Base-by-base conservation (phyloP, 257 asterid genomes). In the Solanum chiquidenum region DNA sequence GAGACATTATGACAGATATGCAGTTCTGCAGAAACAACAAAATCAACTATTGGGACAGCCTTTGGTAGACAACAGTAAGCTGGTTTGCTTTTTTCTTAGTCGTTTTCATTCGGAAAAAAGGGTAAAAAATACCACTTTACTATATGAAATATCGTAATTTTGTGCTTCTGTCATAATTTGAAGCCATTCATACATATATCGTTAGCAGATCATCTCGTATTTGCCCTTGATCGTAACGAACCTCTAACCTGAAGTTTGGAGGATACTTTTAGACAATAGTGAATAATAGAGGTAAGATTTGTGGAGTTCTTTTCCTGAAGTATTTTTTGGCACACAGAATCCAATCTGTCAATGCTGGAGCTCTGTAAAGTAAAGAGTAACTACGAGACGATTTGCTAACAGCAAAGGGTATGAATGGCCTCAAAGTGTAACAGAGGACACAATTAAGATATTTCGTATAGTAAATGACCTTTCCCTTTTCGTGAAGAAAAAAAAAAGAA, bases 1-100 rank as follows among this genome's bases (percentile, higher is more conserved):
- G 90, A 89, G 91, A 60, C 84, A 91, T 27, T 93, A 60, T 27
- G 94, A 93, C 16, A 55, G 92, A 49, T 75, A 69, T 14, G 84
- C 91, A n/a, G 85, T 88, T 58, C 27, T 87, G 80, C 91, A 90
- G 68, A 66, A 85, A 25, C 89, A 86, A 27, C 23, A 27, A 49
- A 86, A 73, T 68, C 88, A 85, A n/a, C 85, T 16, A 12, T 25
- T 72, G 85, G 29, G 14, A 49, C 69, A 85, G 18, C 74, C 66
- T 52, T 40, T 31, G 35, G 66, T 69, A n/a, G 55, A 35, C 49
- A 64, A 62, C 64, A 92, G 96, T 92, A 87, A 66, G 55, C 11
- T 49, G 31, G 6, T 82, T 31, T 82, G 1, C 12, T 49, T 49
- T 74, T 7, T 29, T 25, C 66, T 4, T n/a, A 3, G 37, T 77